Evolutionary conservation across 805 yeast genomes (phyloP).

Genomic region (Teunomyces aglyptinius): DNA sequence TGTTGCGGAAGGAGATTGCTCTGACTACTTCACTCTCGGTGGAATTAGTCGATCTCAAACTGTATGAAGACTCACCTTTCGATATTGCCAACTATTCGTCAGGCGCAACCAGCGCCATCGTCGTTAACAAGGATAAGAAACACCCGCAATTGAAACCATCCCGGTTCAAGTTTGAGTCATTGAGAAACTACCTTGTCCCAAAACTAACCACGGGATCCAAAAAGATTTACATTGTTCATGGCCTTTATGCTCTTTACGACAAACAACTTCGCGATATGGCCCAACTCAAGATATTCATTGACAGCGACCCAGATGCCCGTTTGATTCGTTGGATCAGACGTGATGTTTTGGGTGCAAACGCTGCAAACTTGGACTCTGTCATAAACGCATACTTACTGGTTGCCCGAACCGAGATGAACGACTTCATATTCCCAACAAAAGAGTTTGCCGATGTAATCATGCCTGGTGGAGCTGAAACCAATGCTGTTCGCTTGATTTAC

Average conservation of each 20-base stretch:
- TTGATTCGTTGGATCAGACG: constrained; percentile 72
- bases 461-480: constrained; percentile 64
- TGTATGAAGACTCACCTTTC: constrained; percentile 24
- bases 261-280: constrained; percentile 53
- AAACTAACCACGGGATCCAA: constrained; percentile 13
- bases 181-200: constrained; percentile 18
- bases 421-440: constrained; percentile 66
- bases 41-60: constrained; percentile 45
- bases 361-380: constrained; percentile 31
- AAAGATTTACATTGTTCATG: constrained; percentile 54
- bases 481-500: constrained; percentile 57
- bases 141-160: constrained; percentile 36
- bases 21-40: constrained; percentile 13
- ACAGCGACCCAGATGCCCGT: constrained; percentile 82
- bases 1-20: constrained; percentile 30
- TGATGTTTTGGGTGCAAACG: constrained; percentile 26
- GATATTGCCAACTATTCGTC: constrained; percentile 14
- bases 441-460: constrained; percentile 71
- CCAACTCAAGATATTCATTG: constrained; percentile 69
- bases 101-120: constrained; percentile 24
- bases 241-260: constrained; percentile 78
- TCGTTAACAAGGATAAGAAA: constrained; percentile 22
- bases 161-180: constrained; percentile 36
- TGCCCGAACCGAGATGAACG: constrained; percentile 65
- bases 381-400: constrained; percentile 49